Percentiles rank a stretch among this genome's conserved stretches.
Conservation (phyloP, 495 filamentous ascomycete genomes). For the Penicillium daleae region DNA sequence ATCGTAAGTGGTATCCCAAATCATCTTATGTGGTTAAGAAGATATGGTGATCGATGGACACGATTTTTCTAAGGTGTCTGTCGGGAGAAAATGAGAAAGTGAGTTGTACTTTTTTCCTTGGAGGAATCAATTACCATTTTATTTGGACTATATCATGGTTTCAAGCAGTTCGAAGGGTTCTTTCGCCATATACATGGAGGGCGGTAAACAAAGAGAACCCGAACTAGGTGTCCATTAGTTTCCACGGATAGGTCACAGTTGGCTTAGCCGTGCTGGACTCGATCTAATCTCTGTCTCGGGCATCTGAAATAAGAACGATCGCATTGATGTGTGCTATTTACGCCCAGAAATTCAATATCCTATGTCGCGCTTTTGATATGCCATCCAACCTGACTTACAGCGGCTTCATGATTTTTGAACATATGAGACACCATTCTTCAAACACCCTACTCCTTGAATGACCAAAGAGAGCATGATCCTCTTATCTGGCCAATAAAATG, state of each 20-base stretch:
- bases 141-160: not conserved
- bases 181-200: not conserved
- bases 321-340: not conserved
- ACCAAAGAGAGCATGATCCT: not conserved
- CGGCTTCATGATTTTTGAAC: not conserved
- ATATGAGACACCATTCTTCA: too few relatives aligned
- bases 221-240: not conserved
- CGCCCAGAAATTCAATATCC: not conserved
- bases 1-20: constrained; percentile 9
- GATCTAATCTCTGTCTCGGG: not conserved
- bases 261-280: not conserved
- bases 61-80: not conserved
- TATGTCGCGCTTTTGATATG: not conserved
- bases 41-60: not conserved
- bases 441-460: not conserved
- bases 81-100: not conserved
- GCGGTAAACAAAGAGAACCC: not conserved
- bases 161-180: not conserved
- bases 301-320: not conserved
- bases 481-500: constrained; percentile 12
- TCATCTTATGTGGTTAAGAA: not conserved
- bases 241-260: not conserved
- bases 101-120: too few relatives aligned
- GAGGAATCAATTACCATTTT: not conserved
- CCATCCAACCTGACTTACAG: not conserved